Conservation (phyloP, 1,139 yeast species). For the Candida buenavistaensis region DNA sequence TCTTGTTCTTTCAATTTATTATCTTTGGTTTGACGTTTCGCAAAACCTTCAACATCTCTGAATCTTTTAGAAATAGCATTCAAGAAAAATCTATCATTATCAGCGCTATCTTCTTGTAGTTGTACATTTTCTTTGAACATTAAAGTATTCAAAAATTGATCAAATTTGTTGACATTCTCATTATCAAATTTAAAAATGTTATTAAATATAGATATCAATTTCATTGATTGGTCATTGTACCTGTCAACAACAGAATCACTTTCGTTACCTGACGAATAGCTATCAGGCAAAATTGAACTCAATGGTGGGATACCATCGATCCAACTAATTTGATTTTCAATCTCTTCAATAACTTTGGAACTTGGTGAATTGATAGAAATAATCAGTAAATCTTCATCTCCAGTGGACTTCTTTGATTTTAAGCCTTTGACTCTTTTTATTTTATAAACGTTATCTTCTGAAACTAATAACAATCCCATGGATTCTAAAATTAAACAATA, state of each 20-base stretch:
- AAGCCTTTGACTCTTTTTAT: conserved; percentile 73
- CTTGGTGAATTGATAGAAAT: conserved; percentile 23
- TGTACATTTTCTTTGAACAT: conserved; percentile 41
- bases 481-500: conserved; percentile 68
- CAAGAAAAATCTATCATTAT: conserved; percentile 46
- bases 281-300: conserved; percentile 15
- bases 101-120: conserved; percentile 24
- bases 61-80: conserved; percentile 75
- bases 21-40: conserved; percentile 76
- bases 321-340: conserved; percentile 30
- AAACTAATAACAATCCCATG: conserved; percentile 68
- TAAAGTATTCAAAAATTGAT: conserved; percentile 24
- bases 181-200: conserved; percentile 19
- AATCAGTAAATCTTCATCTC: conserved; percentile 22
- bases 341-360: conserved; percentile 31
- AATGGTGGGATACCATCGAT: conserved; percentile 25
- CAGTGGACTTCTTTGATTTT: conserved; percentile 36
- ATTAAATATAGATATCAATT: conserved; percentile 20
- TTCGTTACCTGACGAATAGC: conserved; percentile 10
- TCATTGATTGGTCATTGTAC: conserved; percentile 18
- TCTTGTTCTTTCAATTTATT: conserved; percentile 55
- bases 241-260: conserved; percentile 13
- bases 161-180: conserved; percentile 20
- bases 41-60: conserved; percentile 72
- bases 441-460: conserved; percentile 35